Evolutionary conservation across 352 stramenopile genomes (phyloP), one percentile per base, ranked within the genome.

Genomic region (Phytopythium oedochilum): DNA sequence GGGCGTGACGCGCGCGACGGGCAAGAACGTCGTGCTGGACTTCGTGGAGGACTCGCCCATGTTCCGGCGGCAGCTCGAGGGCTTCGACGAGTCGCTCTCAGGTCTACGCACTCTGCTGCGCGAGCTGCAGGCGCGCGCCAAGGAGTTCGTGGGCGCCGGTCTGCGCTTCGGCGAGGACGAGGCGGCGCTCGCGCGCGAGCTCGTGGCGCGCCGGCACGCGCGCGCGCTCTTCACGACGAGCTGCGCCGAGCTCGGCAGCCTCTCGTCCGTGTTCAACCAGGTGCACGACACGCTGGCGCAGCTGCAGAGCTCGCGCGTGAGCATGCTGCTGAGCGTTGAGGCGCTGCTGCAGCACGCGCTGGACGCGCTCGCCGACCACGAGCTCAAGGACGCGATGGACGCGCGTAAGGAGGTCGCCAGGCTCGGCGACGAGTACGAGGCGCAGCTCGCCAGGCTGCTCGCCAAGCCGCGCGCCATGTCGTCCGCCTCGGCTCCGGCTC

Each of bases 11-110:
- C 57, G 65, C 1, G 55, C 71, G 17, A 68, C 73, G 22, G 74
- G 85, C 23, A 86, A 88, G 52, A 89, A 93, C 54, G 75, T 95
- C 36, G 83, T 89, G 54, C 69, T 95, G 32, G 81, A 95, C 64
- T 95, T 86, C 61, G 80, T 89, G 8, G 79, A 89, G 46, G 86
- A 95, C 64, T 95, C 86, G 53, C 86, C 86, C 43, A 92, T 92
- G 82, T 95, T 93, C 56, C 68, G 86, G 0, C 71, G 83, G 5
- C 81, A 92, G 46, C 43, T 95, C 18, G 86, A 95, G 52, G 70
- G 76, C 20, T 87, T 92, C 40, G 86, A 95, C 28, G 83, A 92
- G 32, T 87, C 82, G 25, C 68, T 92, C 5, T 68, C 71, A 1
- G 83, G 82, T 1, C 61, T 95, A 0, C 73, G 81, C 10, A 64